These are phyloP conservation scores for Blastocrithidia nonstop DNA, from an alignment of 208 protist genomes.

Conservation along the genomic window DNA sequence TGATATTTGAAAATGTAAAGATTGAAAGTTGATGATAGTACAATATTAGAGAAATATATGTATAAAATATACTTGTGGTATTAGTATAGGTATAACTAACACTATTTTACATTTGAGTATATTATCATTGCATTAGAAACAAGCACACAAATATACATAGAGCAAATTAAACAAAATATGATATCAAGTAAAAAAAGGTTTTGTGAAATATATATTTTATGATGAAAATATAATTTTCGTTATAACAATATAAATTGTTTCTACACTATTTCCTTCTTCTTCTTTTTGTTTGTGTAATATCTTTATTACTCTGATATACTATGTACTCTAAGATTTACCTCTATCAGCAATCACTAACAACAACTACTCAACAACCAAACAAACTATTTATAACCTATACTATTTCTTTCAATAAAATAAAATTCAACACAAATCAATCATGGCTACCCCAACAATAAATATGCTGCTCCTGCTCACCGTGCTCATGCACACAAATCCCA, in stretches of 20 bases:
- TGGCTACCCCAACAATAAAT: slow-evolving; percentile 1
- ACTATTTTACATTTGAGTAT: background rate
- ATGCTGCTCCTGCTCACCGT: slow-evolving; percentile 13
- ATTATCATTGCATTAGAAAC: background rate
- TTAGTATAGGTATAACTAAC: background rate
- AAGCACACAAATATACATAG: background rate
- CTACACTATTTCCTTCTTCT: too few species aligned
- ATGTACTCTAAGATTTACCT: background rate
- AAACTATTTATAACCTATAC: background rate
- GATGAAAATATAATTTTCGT: too few species aligned
- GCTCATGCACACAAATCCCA: slow-evolving; percentile 15
- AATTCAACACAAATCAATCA: background rate
- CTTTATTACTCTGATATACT: background rate
- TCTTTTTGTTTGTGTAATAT: slow-evolving; percentile 1
- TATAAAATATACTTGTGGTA: background rate
- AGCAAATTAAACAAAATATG: too few species aligned
- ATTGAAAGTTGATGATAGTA: background rate
- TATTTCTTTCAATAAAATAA: background rate
- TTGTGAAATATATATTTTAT: too few species aligned
- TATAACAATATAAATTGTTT: too few species aligned
- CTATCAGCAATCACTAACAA: background rate
- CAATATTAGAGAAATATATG: background rate
- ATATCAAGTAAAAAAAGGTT: too few species aligned
- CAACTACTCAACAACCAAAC: background rate
- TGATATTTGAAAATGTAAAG: background rate